Conservation (phyloP, 768 basidiomycete genomes). For the Epithele typhae region DNA sequence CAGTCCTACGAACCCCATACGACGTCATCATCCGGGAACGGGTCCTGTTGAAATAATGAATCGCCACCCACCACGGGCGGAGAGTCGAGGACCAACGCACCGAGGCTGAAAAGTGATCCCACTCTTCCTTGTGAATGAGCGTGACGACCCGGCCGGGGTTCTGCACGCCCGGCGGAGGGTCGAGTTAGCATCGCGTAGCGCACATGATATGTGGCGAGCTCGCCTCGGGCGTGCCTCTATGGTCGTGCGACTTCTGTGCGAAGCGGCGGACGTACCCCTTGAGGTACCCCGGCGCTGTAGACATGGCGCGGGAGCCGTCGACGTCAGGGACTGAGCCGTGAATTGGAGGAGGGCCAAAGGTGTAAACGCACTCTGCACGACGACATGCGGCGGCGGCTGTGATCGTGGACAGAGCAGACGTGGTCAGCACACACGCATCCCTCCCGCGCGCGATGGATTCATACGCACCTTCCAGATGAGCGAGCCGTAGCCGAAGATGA, state of each 20-base stretch:
- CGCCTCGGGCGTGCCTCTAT: constrained; percentile 86
- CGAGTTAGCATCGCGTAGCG: too few species aligned
- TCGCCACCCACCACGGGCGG: not conserved
- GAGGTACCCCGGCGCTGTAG: constrained; percentile 72
- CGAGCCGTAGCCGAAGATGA: constrained; percentile 91
- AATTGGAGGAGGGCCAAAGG: not conserved
- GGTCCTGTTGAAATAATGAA: constrained; percentile 39
- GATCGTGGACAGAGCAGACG: not conserved
- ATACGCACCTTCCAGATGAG: constrained; percentile 80
- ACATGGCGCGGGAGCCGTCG: not conserved
- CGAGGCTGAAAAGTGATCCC: constrained; percentile 69
- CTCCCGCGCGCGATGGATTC: not conserved
- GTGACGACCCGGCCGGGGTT: constrained; percentile 89
- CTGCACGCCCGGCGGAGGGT: too few species aligned
- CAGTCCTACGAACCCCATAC: constrained; percentile 68
- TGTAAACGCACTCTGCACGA: constrained; percentile 50
- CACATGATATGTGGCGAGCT: too few species aligned
- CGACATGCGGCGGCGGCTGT: constrained; percentile 81
- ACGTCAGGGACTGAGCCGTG: not conserved
- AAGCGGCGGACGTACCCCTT: constrained; percentile 90
- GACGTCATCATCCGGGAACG: constrained; percentile 66
- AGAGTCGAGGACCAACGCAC: constrained; percentile 35
- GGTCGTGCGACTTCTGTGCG: constrained; percentile 89
- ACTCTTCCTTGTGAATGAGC: constrained; percentile 82
- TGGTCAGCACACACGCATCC: not conserved